Evolutionary conservation across 345 rosid genomes (phyloP).

Genomic region (Trapa incisa): DNA sequence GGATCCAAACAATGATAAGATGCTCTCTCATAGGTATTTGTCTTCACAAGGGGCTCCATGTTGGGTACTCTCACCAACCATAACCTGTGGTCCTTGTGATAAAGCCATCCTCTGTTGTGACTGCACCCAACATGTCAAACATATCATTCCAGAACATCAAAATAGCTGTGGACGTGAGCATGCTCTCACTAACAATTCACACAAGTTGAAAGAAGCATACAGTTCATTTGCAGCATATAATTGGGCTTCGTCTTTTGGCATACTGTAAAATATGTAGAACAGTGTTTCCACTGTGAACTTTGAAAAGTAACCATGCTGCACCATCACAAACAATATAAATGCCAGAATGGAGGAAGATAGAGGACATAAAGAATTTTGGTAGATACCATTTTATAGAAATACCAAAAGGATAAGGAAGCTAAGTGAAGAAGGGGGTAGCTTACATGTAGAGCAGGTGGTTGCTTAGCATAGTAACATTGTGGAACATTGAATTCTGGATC

Average conservation of each 20-base stretch:
- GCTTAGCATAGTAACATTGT: conserved; percentile 84
- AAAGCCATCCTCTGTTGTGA: conserved; percentile 77
- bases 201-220: conserved; percentile 32
- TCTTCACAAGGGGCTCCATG: conserved; percentile 78
- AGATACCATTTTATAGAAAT: background rate
- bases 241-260: conserved; percentile 98
- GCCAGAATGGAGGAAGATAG: too few relatives aligned
- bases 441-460: conserved; percentile 70
- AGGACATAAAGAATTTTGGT: too few relatives aligned
- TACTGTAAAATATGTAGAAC: conserved; percentile 90
- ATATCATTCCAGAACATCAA: background rate
- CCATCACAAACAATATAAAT: conserved; percentile 9
- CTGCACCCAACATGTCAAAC: conserved; percentile 33
- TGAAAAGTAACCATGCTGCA: conserved; percentile 77
- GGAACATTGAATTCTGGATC: conserved; percentile 90
- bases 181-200: background rate
- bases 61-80: conserved; percentile 69
- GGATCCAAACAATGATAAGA: conserved; percentile 89
- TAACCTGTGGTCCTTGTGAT: conserved; percentile 64
- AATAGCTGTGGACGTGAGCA: too few relatives aligned
- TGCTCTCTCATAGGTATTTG: conserved; percentile 61
- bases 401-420: background rate
- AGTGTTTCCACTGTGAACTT: conserved; percentile 62
- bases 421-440: conserved; percentile 9
- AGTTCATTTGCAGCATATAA: conserved; percentile 88